Conservation (phyloP, 805 yeast species). For the Starmerella floris region DNA sequence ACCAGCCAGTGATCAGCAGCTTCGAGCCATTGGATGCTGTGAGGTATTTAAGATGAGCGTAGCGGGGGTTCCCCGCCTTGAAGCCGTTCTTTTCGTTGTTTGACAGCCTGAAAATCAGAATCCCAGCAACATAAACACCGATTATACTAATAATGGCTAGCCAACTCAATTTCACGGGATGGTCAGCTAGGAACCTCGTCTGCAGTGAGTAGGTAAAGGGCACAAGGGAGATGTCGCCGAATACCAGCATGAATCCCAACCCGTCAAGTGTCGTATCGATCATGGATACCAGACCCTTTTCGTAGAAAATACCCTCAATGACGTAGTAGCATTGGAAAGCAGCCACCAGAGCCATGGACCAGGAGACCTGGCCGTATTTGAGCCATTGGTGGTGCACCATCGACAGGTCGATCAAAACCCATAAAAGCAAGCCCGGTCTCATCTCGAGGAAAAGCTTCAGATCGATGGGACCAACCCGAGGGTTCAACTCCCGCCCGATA, state of each 20-base stretch:
- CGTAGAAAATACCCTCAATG: slow-evolving; percentile 83
- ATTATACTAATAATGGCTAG: slow-evolving; percentile 32
- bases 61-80: slow-evolving; percentile 56
- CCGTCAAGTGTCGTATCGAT: slow-evolving; percentile 96
- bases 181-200: slow-evolving; percentile 61
- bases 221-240: slow-evolving; percentile 85
- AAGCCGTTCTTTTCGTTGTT: slow-evolving; percentile 77
- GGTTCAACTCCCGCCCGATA: slow-evolving; percentile 91
- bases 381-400: slow-evolving; percentile 72
- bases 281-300: slow-evolving; percentile 81
- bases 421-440: slow-evolving; percentile 83
- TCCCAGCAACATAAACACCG: slow-evolving; percentile 46
- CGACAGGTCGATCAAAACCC: slow-evolving; percentile 67
- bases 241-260: slow-evolving; percentile 88
- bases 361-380: slow-evolving; percentile 43
- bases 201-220: slow-evolving; percentile 88
- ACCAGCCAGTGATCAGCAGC: slow-evolving; percentile 85
- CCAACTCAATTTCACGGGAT: slow-evolving; percentile 43
- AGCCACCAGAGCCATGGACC: slow-evolving; percentile 59
- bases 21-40: slow-evolving; percentile 65
- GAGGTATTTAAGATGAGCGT: slow-evolving; percentile 53
- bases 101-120: slow-evolving; percentile 67
- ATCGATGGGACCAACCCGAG: slow-evolving; percentile 73
- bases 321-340: slow-evolving; percentile 67
- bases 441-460: slow-evolving; percentile 85